Percentiles rank a stretch among this genome's conserved stretches.
Evolutionary conservation across 768 basidiomycete species (phyloP).

Genomic region (Artomyces pyxidatus): DNA sequence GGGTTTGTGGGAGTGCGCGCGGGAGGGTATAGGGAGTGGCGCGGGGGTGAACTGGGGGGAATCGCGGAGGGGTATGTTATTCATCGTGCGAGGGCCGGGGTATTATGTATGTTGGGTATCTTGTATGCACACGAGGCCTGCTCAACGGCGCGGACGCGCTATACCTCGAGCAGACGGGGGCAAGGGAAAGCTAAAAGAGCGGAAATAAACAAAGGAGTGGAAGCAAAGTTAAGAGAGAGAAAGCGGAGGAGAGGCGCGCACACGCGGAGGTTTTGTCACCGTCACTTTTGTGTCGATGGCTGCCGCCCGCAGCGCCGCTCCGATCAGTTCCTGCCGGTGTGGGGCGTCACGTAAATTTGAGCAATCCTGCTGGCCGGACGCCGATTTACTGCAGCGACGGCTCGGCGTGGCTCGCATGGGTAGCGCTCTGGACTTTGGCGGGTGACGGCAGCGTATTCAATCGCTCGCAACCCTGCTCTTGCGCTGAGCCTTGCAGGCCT

Average conservation of each 20-base stretch:
- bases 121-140: background rate
- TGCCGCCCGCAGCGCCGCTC: background rate
- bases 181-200: background rate
- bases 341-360: no score
- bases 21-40: constrained; percentile 9
- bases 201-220: background rate
- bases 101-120: no score
- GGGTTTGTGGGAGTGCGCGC: constrained; percentile 1
- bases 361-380: no score
- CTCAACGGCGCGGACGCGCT: background rate
- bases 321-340: background rate
- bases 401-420: no score
- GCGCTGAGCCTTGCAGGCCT: no score
- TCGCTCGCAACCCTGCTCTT: no score
- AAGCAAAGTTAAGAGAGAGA: background rate
- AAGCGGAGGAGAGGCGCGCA: background rate
- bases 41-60: constrained; percentile 8
- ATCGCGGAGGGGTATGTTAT: constrained; percentile 6
- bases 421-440: no score
- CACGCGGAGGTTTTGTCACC: no score
- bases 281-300: background rate
- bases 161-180: background rate
- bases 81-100: background rate
- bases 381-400: no score
- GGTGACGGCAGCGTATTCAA: no score